Conservation (phyloP, 2,329 filamentous ascomycete genomes). For the Exophiala aquamarina region DNA sequence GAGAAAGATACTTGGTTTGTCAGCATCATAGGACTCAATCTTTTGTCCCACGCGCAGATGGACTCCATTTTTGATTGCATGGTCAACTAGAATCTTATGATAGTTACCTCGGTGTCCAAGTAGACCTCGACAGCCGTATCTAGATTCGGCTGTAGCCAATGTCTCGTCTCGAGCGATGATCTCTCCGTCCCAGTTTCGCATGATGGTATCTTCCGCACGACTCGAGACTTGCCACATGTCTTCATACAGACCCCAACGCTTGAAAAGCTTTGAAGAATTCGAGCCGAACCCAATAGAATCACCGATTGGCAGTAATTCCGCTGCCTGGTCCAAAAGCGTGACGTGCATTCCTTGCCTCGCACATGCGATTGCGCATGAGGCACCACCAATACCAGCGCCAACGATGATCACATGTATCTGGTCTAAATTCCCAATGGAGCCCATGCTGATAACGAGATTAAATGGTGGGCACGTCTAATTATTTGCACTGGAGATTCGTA, state of each 20-base stretch:
- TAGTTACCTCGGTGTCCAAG: constrained; percentile 36
- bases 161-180: constrained; percentile 23
- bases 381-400: constrained; percentile 41
- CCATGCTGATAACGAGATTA: too few species aligned
- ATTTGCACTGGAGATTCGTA: too few species aligned
- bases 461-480: too few species aligned
- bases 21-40: constrained; percentile 33
- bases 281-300: constrained; percentile 44
- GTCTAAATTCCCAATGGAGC: not conserved
- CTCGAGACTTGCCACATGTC: constrained; percentile 27
- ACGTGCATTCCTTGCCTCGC: constrained; percentile 18
- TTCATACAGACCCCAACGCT: constrained; percentile 33
- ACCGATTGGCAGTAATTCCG: constrained; percentile 45
- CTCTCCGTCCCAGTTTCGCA: constrained; percentile 30
- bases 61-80: constrained; percentile 28
- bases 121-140: constrained; percentile 21
- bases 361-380: constrained; percentile 34
- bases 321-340: constrained; percentile 43
- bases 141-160: constrained; percentile 4
- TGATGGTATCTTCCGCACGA: constrained; percentile 27
- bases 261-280: constrained; percentile 23
- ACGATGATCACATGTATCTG: constrained; percentile 36
- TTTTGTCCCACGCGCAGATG: constrained; percentile 31
- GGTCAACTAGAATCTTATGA: constrained; percentile 33
- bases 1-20: constrained; percentile 30